Evolutionary conservation across 176 grass and related monocot genomes (phyloP).

Genomic region (Neostapfia colusana): DNA sequence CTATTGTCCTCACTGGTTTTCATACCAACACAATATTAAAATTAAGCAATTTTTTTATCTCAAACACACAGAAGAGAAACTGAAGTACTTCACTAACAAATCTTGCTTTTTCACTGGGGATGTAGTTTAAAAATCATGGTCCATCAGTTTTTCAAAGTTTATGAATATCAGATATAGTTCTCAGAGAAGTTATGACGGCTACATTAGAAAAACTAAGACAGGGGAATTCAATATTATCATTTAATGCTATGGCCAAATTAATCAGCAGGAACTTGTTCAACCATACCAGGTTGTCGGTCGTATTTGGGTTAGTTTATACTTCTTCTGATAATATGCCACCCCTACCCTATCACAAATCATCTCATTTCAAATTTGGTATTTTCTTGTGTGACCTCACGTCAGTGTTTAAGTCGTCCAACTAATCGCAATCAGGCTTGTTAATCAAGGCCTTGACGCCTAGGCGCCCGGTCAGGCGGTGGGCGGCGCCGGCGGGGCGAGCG

Average conservation of each 20-base stretch:
- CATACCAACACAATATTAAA: neutral
- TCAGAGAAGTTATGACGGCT: neutral
- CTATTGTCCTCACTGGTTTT: neutral
- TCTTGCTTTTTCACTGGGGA: neutral
- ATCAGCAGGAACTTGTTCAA: slow-evolving; percentile 12
- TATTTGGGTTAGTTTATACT: neutral
- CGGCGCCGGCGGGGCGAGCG: too few species aligned
- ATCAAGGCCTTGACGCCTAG: too few species aligned
- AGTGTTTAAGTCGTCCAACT: too few species aligned
- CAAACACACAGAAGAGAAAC: neutral
- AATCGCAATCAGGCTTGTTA: too few species aligned
- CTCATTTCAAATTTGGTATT: too few species aligned
- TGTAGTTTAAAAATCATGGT: neutral
- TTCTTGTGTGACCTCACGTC: too few species aligned
- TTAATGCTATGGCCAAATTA: neutral
- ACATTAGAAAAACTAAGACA: neutral
- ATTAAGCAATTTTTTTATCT: too few species aligned
- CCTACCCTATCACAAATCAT: too few species aligned
- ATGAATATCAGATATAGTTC: neutral
- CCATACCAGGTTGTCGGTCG: neutral
- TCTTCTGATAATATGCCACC: neutral
- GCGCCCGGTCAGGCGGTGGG: too few species aligned
- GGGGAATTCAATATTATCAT: neutral
- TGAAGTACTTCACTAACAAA: neutral
- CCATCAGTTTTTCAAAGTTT: neutral